A percentile compares a stretch with the other conserved stretches of the same genome.
Evolutionary conservation across 495 filamentous ascomycete genomes (phyloP).

Genomic region (Hypomontagnella monticulosa): DNA sequence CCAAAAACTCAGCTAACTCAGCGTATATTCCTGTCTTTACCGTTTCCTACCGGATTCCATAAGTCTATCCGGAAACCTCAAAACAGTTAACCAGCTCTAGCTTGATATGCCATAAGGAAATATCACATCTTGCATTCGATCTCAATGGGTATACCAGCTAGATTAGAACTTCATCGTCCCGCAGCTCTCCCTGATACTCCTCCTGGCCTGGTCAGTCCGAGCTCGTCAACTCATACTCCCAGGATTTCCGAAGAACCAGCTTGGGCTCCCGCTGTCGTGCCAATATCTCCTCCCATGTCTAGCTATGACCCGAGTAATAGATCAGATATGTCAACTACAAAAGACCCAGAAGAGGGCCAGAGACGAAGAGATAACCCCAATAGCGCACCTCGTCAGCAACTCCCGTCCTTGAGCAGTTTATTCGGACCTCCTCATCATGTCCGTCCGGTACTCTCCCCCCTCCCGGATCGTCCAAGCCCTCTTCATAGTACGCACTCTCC

Average conservation of each 20-base stretch:
- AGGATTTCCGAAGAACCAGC: conserved; percentile 53
- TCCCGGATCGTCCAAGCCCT: conserved; percentile 54
- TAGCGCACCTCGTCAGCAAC: conserved; percentile 54
- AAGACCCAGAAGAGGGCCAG: conserved; percentile 47
- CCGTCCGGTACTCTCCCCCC: conserved; percentile 54
- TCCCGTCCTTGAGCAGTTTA: conserved; percentile 64
- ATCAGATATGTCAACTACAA: conserved; percentile 54
- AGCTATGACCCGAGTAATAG: conserved; percentile 58
- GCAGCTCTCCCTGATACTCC: conserved; percentile 55
- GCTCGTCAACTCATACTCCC: conserved; percentile 50
- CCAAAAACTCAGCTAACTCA: conserved; percentile 30
- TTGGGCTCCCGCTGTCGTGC: conserved; percentile 38
- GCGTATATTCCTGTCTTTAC: conserved; percentile 32
- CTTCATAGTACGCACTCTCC: conserved; percentile 53
- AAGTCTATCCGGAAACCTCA: conserved; percentile 1
- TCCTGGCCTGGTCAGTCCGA: conserved; percentile 56
- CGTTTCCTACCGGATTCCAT: conserved; percentile 16
- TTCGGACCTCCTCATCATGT: conserved; percentile 56
- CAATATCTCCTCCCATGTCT: conserved; percentile 61
- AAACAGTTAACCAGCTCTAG: conserved; percentile 5
- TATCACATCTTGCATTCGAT: conserved; percentile 36
- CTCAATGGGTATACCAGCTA: conserved; percentile 61
- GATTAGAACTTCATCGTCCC: conserved; percentile 56
- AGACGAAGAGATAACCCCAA: conserved; percentile 45
- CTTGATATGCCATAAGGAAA: conserved; percentile 42